Evolutionary conservation across 139 green algal species (phyloP), one percentile per base, ranked within the genome.

Genomic region (Chlorella sp.): DNA sequence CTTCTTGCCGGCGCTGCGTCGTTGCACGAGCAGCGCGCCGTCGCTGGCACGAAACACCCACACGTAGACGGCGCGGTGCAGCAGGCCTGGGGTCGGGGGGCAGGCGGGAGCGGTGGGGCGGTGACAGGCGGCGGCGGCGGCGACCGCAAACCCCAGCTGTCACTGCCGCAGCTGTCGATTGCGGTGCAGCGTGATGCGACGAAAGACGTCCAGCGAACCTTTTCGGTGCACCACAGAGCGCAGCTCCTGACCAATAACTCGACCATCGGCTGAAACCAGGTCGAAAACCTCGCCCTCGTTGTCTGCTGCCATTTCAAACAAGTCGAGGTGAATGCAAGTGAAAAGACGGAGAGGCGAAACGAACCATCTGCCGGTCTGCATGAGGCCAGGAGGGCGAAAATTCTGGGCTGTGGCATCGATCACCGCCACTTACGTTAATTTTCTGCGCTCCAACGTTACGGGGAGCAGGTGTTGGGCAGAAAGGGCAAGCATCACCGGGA

Each of bases 41-140:
- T 80, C 24, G 48, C 48, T 9, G 3, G 61, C 32, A 87, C 96
- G 89, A 30, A 95, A 96, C 22, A 97, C 91, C 85, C 92, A 95
- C 18, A 61, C 87, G 84, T 97, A 97, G 12, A 96, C 93, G 2
- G 94, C 93, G 1, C 92, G 92, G 85, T 96, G 94, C 34, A 93
- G 90, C 19, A 96, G 88, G 77, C 94, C 84, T 88, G 84, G 21
- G 68, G n/a, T 3, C 18, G 34, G 32, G 2, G 37, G 48, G 32
- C 42, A 21, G 78, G 36, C 76, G 36, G 76, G 2, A 32, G 36
- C 36, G n/a, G 3, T 30, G 36, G 76, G 36, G 60, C 60, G 18
- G 60, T 68, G 60, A 68, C 60, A 68, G 60, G 18, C n/a, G n/a
- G n/a, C n/a, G n/a, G n/a, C n/a, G n/a, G n/a, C n/a, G n/a, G n/a